A percentile compares a stretch with the other conserved stretches of the same genome.
Evolutionary conservation across 768 basidiomycete species (phyloP).

Genomic region (Boletus sp.): DNA sequence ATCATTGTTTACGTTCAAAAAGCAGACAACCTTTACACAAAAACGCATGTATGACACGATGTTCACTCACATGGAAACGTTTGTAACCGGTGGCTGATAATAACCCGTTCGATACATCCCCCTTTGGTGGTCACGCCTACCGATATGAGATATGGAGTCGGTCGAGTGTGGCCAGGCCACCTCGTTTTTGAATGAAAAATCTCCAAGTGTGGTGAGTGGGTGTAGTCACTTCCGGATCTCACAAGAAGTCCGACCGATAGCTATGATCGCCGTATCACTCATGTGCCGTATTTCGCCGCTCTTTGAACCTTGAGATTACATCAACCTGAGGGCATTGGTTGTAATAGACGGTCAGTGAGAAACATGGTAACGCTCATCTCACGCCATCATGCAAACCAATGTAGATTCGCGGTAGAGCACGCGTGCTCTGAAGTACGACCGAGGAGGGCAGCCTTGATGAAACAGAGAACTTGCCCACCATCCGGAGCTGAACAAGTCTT

Average conservation of each 20-base stretch:
- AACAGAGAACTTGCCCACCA: not conserved
- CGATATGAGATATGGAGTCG: slow-evolving; percentile 16
- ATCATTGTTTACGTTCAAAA: slow-evolving; percentile 11
- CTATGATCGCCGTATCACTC: slow-evolving; percentile 24
- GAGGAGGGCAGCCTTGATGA: not conserved
- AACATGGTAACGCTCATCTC: not conserved
- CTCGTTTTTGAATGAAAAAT: slow-evolving; percentile 27
- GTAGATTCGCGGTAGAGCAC: not conserved
- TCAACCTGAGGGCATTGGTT: slow-evolving; percentile 4
- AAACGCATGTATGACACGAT: not conserved
- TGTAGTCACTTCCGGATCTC: slow-evolving; percentile 7
- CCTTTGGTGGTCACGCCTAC: slow-evolving; percentile 5
- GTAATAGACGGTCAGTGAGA: not conserved
- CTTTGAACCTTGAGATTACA: slow-evolving; percentile 14
- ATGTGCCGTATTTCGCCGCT: slow-evolving; percentile 13
- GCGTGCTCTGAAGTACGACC: not conserved
- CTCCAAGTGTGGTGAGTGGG: slow-evolving; percentile 15
- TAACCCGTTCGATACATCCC: slow-evolving; percentile 3
- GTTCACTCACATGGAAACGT: slow-evolving; percentile 10
- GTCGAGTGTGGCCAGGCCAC: slow-evolving; percentile 7
- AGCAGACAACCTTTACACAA: not conserved
- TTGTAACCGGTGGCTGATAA: slow-evolving; percentile 6
- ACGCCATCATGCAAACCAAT: not conserved
- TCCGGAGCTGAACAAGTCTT: not conserved
- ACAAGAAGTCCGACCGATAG: slow-evolving; percentile 19